Evolutionary conservation across 768 basidiomycete genomes (phyloP), one percentile per base, ranked within the genome.

Genomic region (Amanita phalloides): DNA sequence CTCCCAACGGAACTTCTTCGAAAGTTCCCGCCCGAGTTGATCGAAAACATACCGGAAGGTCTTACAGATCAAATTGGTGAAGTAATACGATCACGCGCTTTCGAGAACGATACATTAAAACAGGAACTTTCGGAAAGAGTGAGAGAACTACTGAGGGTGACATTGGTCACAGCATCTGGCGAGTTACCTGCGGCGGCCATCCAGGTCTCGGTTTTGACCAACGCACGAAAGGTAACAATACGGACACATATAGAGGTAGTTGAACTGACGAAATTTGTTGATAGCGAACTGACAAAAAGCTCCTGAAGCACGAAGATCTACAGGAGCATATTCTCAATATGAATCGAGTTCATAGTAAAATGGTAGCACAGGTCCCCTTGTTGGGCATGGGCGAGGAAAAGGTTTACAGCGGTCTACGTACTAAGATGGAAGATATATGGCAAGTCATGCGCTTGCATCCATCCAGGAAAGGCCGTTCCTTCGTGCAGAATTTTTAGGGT

Each of bases 261-360:
- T 32, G 9, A 11, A 32, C 32, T 11, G 32, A 32, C 3, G 32
- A 10, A 25, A 17, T 17, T 17, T 25, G 25, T 25, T 4, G 6
- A 3, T 41, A 41, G 39, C 17, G 9, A 41, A 21, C 8, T 20
- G 39, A 21, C 3, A 30, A 21, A 17, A 47, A 6, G 10, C n/a
- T 33, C 30, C 4, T 8, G 6, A 36, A 33, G 17, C 48, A 49
- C n/a, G 25, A 38, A 28, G 23, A 37, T 11, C 26, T 49, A 35
- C 48, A 49, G 26, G 21, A 21, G 13, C 38, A 39, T 28, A 49
- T 49, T 10, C 48, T 49, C 30, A 25, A 49, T 49, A 49, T 49
- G 48, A 39, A 23, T 13, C 26, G 10, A 11, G 9, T 6, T 9
- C 48, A 49, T 17, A 49, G 48, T 20, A 49, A 39, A 25, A 49